Conservation (phyloP, 176 grass and related monocot species). For the Poa annua region DNA sequence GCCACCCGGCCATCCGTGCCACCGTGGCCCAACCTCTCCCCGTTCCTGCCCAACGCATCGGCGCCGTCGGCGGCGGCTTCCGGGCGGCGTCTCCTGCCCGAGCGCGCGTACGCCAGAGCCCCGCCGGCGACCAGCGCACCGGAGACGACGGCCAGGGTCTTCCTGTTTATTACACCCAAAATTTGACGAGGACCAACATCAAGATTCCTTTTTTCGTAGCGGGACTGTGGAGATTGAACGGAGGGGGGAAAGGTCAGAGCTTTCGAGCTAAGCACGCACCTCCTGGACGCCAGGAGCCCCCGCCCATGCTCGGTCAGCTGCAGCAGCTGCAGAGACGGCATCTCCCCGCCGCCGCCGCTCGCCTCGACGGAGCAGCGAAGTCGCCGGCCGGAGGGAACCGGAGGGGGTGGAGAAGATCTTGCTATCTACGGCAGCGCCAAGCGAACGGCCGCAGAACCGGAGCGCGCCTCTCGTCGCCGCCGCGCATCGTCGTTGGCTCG, state of each 20-base stretch:
- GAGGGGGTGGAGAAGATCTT: neutral
- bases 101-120: constrained; percentile 72
- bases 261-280: constrained; percentile 40
- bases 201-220: neutral
- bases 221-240: neutral
- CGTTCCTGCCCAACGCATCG: constrained; percentile 41
- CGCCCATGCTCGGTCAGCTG: constrained; percentile 76
- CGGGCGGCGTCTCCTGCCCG: constrained; percentile 35
- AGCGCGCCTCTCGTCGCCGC: neutral
- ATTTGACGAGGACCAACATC: constrained; percentile 11
- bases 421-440: neutral
- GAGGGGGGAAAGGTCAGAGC: neutral
- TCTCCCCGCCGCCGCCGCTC: constrained; percentile 33
- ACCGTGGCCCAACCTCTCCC: constrained; percentile 42
- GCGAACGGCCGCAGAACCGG: neutral
- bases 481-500: constrained; percentile 17
- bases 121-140: constrained; percentile 84
- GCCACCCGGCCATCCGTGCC: constrained; percentile 40
- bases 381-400: neutral
- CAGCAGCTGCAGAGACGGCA: constrained; percentile 91
- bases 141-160: constrained; percentile 70
- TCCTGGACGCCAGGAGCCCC: constrained; percentile 70
- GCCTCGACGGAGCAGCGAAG: constrained; percentile 13
- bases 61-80: constrained; percentile 12
- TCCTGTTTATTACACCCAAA: constrained; percentile 58